phyloP scores from a whole-genome alignment of 2,329 filamentous ascomycete species.

The Aspergillus tamarii region DNA sequence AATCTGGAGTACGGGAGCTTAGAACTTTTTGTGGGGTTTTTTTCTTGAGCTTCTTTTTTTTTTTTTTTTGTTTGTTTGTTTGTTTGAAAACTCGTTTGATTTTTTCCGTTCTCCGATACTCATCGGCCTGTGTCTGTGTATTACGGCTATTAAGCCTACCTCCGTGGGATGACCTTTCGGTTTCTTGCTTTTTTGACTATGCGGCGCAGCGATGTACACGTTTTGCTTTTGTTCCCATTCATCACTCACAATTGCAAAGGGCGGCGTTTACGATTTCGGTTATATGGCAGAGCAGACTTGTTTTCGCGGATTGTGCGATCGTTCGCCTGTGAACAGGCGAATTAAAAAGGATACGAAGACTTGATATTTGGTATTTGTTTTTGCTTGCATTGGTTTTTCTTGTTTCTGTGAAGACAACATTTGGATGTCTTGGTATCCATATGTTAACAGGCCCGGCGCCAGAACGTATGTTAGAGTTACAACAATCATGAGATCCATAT shows the following conservation, averaged over 20 bases:
- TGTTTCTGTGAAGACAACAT: not conserved
- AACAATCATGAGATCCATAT: constrained; percentile 3
- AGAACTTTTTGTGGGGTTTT: constrained; percentile 21
- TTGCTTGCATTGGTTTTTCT: constrained; percentile 1
- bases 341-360: not conserved
- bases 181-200: constrained; percentile 11
- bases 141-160: not conserved
- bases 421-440: constrained; percentile 1
- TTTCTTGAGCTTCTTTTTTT: not conserved
- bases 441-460: constrained; percentile 14
- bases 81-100: not conserved
- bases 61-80: no score
- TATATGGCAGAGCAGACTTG: constrained; percentile 11
- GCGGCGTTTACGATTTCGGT: constrained; percentile 28
- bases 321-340: not conserved
- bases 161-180: constrained; percentile 14
- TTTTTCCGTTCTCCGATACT: constrained; percentile 7
- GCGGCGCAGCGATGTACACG: constrained; percentile 16
- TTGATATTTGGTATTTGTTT: constrained; percentile 1
- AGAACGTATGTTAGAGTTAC: constrained; percentile 8
- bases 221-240: constrained; percentile 9
- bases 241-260: constrained; percentile 26
- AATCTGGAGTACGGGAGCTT: constrained; percentile 31
- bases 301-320: constrained; percentile 4
- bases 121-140: constrained; percentile 15